Evolutionary conservation across 352 stramenopile genomes (phyloP).

Genomic region (Globisporangium ultimum): DNA sequence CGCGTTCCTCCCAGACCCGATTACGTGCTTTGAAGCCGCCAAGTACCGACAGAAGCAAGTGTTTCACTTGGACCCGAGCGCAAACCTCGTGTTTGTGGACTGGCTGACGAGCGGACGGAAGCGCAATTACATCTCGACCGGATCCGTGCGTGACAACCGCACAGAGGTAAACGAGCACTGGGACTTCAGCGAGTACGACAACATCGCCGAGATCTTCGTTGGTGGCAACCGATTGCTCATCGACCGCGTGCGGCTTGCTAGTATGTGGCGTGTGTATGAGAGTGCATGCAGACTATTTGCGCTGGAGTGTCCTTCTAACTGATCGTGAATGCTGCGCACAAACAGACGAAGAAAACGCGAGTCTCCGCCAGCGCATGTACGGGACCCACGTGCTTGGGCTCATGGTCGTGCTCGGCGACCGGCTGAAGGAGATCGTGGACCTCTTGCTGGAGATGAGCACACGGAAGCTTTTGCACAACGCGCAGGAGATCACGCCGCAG

Average conservation of each 20-base stretch:
- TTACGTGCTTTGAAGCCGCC: constrained; percentile 77
- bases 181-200: constrained; percentile 80
- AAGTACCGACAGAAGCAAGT: constrained; percentile 67
- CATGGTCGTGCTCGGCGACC: constrained; percentile 58
- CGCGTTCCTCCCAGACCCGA: constrained; percentile 69
- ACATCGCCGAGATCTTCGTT: constrained; percentile 51
- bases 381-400: constrained; percentile 70
- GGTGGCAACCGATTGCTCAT: constrained; percentile 48
- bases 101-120: constrained; percentile 85
- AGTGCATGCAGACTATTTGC: not conserved
- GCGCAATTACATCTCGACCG: constrained; percentile 69
- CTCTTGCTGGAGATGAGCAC: constrained; percentile 59
- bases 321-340: constrained; percentile 5
- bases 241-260: constrained; percentile 63
- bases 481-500: constrained; percentile 67
- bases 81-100: constrained; percentile 79
- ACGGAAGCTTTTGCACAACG: constrained; percentile 73
- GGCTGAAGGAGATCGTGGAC: constrained; percentile 48
- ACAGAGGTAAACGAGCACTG: constrained; percentile 73
- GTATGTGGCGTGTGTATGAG: constrained; percentile 22
- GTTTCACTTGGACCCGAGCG: constrained; percentile 41
- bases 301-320: not conserved
- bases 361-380: constrained; percentile 68
- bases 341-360: constrained; percentile 77
- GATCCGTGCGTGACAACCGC: constrained; percentile 52